A percentile compares a stretch with the other conserved stretches of the same genome.
Evolutionary conservation across 2,329 filamentous ascomycete genomes (phyloP).

Genomic region (Colletotrichum gigasporum): DNA sequence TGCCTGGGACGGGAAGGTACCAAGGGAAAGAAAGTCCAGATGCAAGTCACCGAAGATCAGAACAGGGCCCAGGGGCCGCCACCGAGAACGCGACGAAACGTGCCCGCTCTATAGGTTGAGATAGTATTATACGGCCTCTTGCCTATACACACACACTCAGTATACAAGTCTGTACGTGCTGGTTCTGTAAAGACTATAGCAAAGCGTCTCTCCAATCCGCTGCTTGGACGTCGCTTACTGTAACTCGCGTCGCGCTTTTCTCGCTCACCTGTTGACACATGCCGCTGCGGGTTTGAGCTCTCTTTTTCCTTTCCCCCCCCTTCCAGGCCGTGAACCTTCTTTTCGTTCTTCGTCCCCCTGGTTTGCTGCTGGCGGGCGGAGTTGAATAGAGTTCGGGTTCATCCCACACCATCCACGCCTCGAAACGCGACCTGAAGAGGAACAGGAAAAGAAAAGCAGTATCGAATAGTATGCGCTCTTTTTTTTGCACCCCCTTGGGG

Average conservation of each 20-base stretch:
- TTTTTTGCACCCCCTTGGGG: no score
- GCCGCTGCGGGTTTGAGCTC: no score
- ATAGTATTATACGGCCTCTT: no score
- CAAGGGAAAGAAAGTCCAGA: not conserved
- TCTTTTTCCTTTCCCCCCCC: not conserved
- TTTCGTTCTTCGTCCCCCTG: not conserved
- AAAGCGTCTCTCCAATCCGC: not conserved
- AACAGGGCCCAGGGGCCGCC: constrained; percentile 5
- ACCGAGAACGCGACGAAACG: constrained; percentile 14
- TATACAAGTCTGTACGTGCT: no score
- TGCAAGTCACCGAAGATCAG: constrained; percentile 17
- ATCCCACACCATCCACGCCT: constrained; percentile 22
- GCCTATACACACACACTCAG: no score
- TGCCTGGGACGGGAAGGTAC: constrained; percentile 11
- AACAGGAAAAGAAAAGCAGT: no score
- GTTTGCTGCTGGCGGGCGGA: not conserved
- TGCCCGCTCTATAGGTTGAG: no score
- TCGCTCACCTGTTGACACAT: not conserved
- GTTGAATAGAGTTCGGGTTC: constrained; percentile 15
- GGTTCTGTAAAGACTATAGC: not conserved
- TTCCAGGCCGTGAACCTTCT: not conserved
- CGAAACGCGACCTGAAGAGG: not conserved
- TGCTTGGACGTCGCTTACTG: not conserved
- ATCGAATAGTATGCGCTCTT: no score
- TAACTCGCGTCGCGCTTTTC: not conserved